Conservation (phyloP, 352 stramenopile species). For the Phytophthora nicotianae region DNA sequence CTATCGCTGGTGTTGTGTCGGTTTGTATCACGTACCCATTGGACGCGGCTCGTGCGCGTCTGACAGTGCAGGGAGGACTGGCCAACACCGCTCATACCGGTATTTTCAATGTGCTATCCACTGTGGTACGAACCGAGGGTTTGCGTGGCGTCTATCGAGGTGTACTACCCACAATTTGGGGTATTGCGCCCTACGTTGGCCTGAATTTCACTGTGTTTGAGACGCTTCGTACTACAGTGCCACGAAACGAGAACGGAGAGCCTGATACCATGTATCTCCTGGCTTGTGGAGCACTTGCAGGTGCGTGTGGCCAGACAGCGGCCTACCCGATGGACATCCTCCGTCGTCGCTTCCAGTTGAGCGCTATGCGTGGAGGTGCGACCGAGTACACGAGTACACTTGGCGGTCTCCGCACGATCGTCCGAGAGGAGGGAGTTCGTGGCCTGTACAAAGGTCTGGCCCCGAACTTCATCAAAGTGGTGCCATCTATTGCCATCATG, state of each 20-base stretch:
- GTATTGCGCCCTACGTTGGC: slow-evolving; percentile 76
- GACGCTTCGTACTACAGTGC: slow-evolving; percentile 52
- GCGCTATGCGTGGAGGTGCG: slow-evolving; percentile 36
- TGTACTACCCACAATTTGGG: slow-evolving; percentile 63
- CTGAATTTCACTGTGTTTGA: slow-evolving; percentile 85
- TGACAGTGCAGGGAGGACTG: slow-evolving; percentile 73
- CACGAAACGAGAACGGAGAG: slow-evolving; percentile 48
- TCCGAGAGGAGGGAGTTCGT: slow-evolving; percentile 54
- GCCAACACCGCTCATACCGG: slow-evolving; percentile 65
- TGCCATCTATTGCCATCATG: slow-evolving; percentile 83
- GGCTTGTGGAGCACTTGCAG: slow-evolving; percentile 62
- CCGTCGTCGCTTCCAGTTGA: slow-evolving; percentile 75
- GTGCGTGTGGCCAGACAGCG: slow-evolving; percentile 70
- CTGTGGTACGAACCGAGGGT: slow-evolving; percentile 59
- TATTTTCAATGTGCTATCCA: slow-evolving; percentile 61
- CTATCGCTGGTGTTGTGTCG: slow-evolving; percentile 68
- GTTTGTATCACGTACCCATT: slow-evolving; percentile 76
- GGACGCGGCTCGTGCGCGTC: slow-evolving; percentile 71
- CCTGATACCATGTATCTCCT: slow-evolving; percentile 65
- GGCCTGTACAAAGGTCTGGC: slow-evolving; percentile 72
- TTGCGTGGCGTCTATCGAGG: slow-evolving; percentile 65
- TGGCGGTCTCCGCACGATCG: slow-evolving; percentile 51
- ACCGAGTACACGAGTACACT: slow-evolving; percentile 59
- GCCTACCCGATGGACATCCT: slow-evolving; percentile 84
- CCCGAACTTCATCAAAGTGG: slow-evolving; percentile 80